phyloP scores from a whole-genome alignment of 2,329 filamentous ascomycete genomes.

The Tolypocladium capitatum region DNA sequence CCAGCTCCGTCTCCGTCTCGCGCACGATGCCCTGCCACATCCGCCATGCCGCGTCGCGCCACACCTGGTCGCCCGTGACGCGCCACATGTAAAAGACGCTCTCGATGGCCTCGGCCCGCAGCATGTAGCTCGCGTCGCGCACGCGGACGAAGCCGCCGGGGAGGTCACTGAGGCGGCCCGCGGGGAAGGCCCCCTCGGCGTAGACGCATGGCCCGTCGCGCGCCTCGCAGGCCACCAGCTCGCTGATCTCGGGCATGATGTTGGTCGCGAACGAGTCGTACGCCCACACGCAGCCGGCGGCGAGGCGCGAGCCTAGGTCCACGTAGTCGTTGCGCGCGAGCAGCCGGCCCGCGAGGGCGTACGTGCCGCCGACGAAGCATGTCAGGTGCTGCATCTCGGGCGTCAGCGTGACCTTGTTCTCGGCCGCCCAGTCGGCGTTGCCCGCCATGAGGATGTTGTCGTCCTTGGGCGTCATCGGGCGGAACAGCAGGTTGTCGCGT shows the following conservation, averaged over 20 bases:
- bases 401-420: conserved; percentile 13
- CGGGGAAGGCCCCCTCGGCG: conserved; percentile 11
- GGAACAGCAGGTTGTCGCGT: conserved; percentile 51
- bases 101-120: conserved; percentile 39
- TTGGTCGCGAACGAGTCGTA: conserved; percentile 35
- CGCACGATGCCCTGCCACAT: conserved; percentile 32
- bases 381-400: conserved; percentile 43
- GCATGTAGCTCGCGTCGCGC: conserved; percentile 27
- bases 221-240: conserved; percentile 22
- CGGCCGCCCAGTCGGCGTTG: conserved; percentile 17
- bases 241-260: conserved; percentile 40
- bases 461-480: conserved; percentile 48
- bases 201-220: conserved; percentile 22
- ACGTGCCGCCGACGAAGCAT: conserved; percentile 61
- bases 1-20: conserved; percentile 29
- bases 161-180: conserved; percentile 9
- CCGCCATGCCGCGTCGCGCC: conserved; percentile 31
- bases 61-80: conserved; percentile 30
- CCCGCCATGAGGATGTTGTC: conserved; percentile 48
- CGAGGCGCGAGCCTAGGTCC: conserved; percentile 31
- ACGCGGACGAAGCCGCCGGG: conserved; percentile 46
- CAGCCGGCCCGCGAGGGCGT: conserved; percentile 52
- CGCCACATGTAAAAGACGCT: conserved; percentile 39
- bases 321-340: conserved; percentile 36
- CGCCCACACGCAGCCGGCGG: conserved; percentile 41